Evolutionary conservation across 192 early-diverging fungal species (phyloP).

Genomic region (Linnemannia schmuckeri): DNA sequence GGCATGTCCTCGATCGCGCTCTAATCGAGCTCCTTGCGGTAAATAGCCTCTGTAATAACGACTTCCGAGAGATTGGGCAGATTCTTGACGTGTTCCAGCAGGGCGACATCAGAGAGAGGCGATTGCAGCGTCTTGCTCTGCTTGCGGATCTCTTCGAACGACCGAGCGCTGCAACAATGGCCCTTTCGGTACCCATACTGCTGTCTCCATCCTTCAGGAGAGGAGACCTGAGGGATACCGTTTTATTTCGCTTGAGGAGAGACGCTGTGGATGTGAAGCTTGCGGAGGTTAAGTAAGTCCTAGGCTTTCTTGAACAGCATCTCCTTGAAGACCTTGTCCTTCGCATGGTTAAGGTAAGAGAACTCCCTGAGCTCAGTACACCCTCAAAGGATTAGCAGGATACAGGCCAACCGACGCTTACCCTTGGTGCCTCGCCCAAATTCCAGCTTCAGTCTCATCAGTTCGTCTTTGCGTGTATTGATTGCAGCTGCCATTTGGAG

Average conservation of each 20-base stretch:
- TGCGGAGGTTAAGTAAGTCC: not conserved
- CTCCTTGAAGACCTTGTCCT: conserved; percentile 48
- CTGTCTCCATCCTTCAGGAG: conserved; percentile 1
- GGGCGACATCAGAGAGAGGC: not conserved
- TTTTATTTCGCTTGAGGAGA: conserved; percentile 33
- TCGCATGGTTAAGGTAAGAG: not conserved
- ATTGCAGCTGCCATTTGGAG: not conserved
- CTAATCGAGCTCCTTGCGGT: not conserved
- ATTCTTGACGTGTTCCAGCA: not conserved
- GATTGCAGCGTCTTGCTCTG: not conserved
- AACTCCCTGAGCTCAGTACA: not conserved
- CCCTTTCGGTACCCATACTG: not conserved
- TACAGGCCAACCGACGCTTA: not conserved
- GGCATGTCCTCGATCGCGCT: not conserved
- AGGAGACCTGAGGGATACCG: conserved; percentile 11
- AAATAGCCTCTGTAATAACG: not conserved
- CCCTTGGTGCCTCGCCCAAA: not conserved
- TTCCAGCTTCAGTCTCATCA: not conserved
- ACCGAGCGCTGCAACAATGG: not conserved
- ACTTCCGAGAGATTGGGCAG: not conserved
- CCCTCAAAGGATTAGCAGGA: not conserved
- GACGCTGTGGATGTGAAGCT: not conserved
- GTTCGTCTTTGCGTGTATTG: not conserved
- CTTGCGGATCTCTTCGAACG: not conserved
- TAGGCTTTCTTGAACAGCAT: conserved; percentile 43